These are phyloP conservation scores for Coemansia sp. DNA, from an alignment of 192 early-diverging fungal genomes.

Conservation along the genomic window DNA sequence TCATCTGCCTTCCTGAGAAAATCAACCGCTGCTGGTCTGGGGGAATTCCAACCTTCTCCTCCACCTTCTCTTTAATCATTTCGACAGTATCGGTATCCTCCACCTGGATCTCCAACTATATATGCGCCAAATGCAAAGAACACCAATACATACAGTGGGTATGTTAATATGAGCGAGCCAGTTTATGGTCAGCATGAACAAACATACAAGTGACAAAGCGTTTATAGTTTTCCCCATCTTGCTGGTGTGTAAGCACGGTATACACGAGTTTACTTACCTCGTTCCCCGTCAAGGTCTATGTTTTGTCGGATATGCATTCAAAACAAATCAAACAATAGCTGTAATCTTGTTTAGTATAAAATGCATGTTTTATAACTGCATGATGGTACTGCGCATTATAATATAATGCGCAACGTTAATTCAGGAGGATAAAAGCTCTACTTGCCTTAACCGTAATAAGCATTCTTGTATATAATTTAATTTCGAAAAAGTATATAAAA, in stretches of 20 bases:
- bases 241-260: no score
- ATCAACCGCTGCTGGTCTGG: constrained; percentile 95
- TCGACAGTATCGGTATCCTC: constrained; percentile 70
- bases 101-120: constrained; percentile 89
- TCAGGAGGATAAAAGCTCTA: not conserved
- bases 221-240: no score
- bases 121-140: not conserved
- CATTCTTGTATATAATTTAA: constrained; percentile 13
- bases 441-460: constrained; percentile 27
- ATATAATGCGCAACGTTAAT: not conserved
- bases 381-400: not conserved
- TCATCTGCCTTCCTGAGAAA: constrained; percentile 92
- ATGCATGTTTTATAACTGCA: no score
- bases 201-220: not conserved
- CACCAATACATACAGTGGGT: no score
- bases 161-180: no score
- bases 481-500: not conserved
- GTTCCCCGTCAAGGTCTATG: constrained; percentile 84
- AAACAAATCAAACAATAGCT: not conserved
- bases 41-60: constrained; percentile 97
- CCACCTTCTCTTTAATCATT: constrained; percentile 84
- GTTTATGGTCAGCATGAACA: not conserved
- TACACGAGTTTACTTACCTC: constrained; percentile 71
- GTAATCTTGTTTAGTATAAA: not conserved
- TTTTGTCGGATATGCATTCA: constrained; percentile 1